Conservation (phyloP, 176 grass and related monocot genomes). For the Triticum urartu region DNA sequence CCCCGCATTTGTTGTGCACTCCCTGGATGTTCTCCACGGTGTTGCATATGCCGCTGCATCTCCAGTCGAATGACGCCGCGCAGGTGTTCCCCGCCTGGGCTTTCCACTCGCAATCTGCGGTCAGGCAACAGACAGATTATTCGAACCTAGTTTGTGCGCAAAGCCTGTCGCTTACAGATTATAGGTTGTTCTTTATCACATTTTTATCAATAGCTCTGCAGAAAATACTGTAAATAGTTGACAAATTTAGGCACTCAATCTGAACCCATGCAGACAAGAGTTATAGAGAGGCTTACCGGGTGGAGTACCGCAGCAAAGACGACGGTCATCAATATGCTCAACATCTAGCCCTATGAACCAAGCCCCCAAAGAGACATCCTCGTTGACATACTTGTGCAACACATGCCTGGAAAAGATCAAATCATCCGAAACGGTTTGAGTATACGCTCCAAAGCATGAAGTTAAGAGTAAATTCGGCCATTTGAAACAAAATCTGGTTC, state of each 20-base stretch:
- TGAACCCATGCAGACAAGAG: background rate
- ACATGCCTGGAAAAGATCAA: conserved; percentile 52
- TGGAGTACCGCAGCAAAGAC: conserved; percentile 80
- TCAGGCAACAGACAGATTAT: background rate
- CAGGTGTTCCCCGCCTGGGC: conserved; percentile 77
- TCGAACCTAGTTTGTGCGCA: background rate
- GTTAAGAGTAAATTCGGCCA: background rate
- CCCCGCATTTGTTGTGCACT: conserved; percentile 74
- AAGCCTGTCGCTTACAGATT: background rate
- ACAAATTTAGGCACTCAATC: background rate
- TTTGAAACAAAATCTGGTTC: background rate
- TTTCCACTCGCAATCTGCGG: conserved; percentile 89
- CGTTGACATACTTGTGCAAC: conserved; percentile 80
- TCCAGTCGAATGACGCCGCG: conserved; percentile 80
- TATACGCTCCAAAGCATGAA: background rate
- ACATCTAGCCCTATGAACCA: conserved; percentile 91
- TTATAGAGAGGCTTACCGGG: conserved; percentile 47
- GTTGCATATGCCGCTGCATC: conserved; percentile 89
- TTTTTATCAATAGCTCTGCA: background rate
- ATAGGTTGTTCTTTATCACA: background rate
- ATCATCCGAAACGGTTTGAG: conserved; percentile 8
- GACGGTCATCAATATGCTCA: conserved; percentile 86
- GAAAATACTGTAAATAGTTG: background rate
- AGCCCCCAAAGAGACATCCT: conserved; percentile 88
- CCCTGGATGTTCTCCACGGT: conserved; percentile 67